phyloP scores from a whole-genome alignment of 2,329 filamentous ascomycete species.

The Knoxdaviesia capensis region DNA sequence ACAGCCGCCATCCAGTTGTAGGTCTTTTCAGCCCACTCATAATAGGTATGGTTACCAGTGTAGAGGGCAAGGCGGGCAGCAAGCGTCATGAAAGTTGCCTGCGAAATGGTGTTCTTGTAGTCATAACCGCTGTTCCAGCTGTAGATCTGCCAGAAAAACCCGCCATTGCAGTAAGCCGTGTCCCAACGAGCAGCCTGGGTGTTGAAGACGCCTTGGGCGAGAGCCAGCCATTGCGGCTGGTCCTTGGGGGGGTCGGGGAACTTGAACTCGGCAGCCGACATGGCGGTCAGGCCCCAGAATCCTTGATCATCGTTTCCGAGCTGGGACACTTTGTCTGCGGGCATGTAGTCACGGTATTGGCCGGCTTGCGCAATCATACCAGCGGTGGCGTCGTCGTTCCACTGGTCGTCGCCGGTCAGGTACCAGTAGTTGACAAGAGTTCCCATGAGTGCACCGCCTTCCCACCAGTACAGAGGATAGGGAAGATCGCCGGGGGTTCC shows the following conservation, averaged over 20 bases:
- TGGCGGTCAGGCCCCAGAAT: slow-evolving; percentile 52
- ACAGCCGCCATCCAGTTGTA: slow-evolving; percentile 48
- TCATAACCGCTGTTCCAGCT: slow-evolving; percentile 63
- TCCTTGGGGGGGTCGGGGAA: slow-evolving; percentile 37
- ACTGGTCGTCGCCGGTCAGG: slow-evolving; percentile 53
- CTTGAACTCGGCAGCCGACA: slow-evolving; percentile 49
- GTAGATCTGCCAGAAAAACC: slow-evolving; percentile 71
- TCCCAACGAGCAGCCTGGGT: slow-evolving; percentile 61
- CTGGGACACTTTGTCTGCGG: slow-evolving; percentile 46
- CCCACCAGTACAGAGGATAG: slow-evolving; percentile 44
- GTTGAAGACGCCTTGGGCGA: slow-evolving; percentile 68
- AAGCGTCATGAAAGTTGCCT: slow-evolving; percentile 41
- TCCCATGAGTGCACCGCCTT: slow-evolving; percentile 51
- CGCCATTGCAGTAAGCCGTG: slow-evolving; percentile 44
- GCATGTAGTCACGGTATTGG: slow-evolving; percentile 56
- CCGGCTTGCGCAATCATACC: slow-evolving; percentile 60
- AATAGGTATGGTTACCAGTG: slow-evolving; percentile 58
- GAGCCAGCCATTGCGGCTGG: slow-evolving; percentile 45
- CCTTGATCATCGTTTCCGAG: slow-evolving; percentile 60
- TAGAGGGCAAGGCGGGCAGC: slow-evolving; percentile 53
- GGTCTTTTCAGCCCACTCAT: slow-evolving; percentile 52
- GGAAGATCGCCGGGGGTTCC: slow-evolving; percentile 29
- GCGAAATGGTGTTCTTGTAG: slow-evolving; percentile 51
- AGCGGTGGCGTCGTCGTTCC: slow-evolving; percentile 46
- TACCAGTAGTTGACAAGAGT: slow-evolving; percentile 70